phyloP scores from a whole-genome alignment of 1,139 yeast species.

The Yamadazyma buinensis region DNA sequence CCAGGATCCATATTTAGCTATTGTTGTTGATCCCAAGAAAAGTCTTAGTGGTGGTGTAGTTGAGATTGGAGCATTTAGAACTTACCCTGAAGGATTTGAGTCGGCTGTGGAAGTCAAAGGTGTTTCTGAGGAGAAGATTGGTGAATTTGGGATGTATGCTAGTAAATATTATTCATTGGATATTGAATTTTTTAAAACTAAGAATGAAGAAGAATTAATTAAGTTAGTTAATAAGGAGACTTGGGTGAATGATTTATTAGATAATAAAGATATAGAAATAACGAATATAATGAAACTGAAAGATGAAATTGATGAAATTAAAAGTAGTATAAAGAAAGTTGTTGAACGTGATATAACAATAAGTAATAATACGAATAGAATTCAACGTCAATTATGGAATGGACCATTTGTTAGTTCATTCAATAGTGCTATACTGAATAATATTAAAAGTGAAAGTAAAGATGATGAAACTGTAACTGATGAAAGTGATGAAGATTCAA shows the following conservation, averaged over 20 bases:
- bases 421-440: background rate
- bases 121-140: slow-evolving; percentile 1
- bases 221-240: slow-evolving; percentile 46
- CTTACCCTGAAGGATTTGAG: slow-evolving; percentile 50
- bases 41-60: slow-evolving; percentile 67
- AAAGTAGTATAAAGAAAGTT: background rate
- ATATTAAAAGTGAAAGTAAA: background rate
- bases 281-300: slow-evolving; percentile 1
- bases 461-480: background rate
- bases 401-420: background rate
- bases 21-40: slow-evolving; percentile 81
- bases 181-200: slow-evolving; percentile 58
- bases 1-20: slow-evolving; percentile 89
- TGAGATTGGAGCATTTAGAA: slow-evolving; percentile 90
- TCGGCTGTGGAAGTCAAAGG: background rate
- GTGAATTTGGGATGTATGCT: slow-evolving; percentile 69
- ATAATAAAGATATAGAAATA: slow-evolving; percentile 9
- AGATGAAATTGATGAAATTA: slow-evolving; percentile 5
- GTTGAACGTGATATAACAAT: background rate
- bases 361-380: background rate
- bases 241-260: slow-evolving; percentile 36
- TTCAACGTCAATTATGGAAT: background rate
- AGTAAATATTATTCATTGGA: slow-evolving; percentile 69
- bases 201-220: slow-evolving; percentile 47
- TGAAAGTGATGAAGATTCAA: slow-evolving; percentile 4